Percentiles rank a stretch among this genome's conserved stretches.
phyloP scores from a whole-genome alignment of 768 basidiomycete species.

The Collybia nuda region DNA sequence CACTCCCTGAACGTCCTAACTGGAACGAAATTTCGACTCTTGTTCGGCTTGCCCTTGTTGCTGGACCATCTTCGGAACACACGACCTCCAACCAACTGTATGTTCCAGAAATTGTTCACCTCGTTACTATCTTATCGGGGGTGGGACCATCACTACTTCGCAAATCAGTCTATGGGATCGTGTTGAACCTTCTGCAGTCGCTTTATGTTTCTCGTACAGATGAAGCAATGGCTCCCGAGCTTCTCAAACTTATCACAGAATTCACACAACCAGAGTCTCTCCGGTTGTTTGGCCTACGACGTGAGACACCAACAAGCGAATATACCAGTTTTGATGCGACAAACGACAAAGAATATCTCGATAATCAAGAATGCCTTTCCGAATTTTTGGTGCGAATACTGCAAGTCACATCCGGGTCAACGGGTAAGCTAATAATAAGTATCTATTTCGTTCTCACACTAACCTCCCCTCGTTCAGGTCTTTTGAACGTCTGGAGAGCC shows the following conservation, averaged over 20 bases:
- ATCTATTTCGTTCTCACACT: background rate
- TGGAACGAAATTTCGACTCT: conserved; percentile 85
- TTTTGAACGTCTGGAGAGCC: conserved; percentile 88
- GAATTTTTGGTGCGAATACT: conserved; percentile 63
- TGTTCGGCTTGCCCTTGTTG: conserved; percentile 70
- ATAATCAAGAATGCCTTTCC: conserved; percentile 66
- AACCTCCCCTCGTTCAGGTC: conserved; percentile 38
- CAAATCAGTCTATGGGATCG: conserved; percentile 77
- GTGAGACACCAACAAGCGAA: conserved; percentile 66
- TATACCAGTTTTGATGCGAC: conserved; percentile 56
- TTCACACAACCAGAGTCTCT: conserved; percentile 57
- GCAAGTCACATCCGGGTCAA: conserved; percentile 62
- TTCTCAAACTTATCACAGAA: conserved; percentile 64
- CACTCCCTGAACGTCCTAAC: conserved; percentile 66
- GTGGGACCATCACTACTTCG: conserved; percentile 75
- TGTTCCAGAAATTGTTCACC: conserved; percentile 80
- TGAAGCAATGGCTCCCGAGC: conserved; percentile 57
- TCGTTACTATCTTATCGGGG: conserved; percentile 75
- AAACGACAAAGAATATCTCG: conserved; percentile 57
- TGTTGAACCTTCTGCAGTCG: conserved; percentile 81
- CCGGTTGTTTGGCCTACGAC: conserved; percentile 70
- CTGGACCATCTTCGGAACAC: conserved; percentile 66
- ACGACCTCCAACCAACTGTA: conserved; percentile 71
- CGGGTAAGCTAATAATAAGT: conserved; percentile 46
- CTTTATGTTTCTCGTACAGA: conserved; percentile 61